Percentiles rank a stretch among this genome's conserved stretches.
Conservation (phyloP, 202 grass and related monocot genomes). For the Musa balbisiana region DNA sequence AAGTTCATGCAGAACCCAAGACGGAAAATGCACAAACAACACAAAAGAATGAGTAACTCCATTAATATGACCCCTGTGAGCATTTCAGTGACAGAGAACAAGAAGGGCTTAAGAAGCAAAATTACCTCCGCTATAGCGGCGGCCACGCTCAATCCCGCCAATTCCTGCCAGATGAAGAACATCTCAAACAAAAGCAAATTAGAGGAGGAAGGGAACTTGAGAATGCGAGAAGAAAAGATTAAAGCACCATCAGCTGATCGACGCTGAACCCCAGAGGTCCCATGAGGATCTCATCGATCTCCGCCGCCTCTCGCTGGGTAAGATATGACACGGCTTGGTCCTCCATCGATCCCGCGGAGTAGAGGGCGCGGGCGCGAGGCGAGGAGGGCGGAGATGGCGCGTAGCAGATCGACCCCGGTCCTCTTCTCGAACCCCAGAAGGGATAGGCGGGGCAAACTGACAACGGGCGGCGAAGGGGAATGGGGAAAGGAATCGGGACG, state of each 20-base stretch:
- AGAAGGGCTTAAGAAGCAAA: not conserved
- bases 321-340: constrained; percentile 48
- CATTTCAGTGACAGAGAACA: not conserved
- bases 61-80: not conserved
- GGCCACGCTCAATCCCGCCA: constrained; percentile 79
- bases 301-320: constrained; percentile 51
- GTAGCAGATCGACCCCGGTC: not conserved
- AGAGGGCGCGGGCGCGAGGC: not conserved
- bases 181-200: not conserved
- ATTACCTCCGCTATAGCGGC: constrained; percentile 55
- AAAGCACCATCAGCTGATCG: constrained; percentile 76
- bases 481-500: constrained; percentile 17
- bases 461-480: not conserved
- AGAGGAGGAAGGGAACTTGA: constrained; percentile 1
- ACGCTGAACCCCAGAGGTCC: constrained; percentile 71
- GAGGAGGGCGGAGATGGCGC: not conserved
- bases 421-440: not conserved
- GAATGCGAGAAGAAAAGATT: not conserved
- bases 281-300: constrained; percentile 94
- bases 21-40: not conserved
- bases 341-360: constrained; percentile 19
- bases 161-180: constrained; percentile 44
- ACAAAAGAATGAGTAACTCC: not conserved
- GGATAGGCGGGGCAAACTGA: not conserved
- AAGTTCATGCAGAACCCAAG: no score